Conservation (phyloP, 768 basidiomycete genomes). For the Tylopilus subfusipes region DNA sequence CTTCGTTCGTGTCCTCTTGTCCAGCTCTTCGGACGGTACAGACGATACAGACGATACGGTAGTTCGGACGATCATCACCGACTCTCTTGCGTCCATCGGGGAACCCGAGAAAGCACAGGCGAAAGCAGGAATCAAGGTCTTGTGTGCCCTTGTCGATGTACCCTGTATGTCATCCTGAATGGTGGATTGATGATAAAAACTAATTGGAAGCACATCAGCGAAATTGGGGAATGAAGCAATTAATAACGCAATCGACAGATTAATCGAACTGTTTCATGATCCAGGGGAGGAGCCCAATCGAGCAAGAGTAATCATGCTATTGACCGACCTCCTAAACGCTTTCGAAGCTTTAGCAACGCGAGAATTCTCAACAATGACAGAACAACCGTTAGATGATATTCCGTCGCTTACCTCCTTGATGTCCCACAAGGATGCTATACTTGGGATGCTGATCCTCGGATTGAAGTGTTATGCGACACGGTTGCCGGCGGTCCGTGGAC, state of each 20-base stretch:
- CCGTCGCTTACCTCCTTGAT: slow-evolving; percentile 35
- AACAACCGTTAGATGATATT: slow-evolving; percentile 30
- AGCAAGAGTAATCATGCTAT: slow-evolving; percentile 58
- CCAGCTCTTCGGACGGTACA: slow-evolving; percentile 36
- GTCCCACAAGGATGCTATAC: slow-evolving; percentile 72
- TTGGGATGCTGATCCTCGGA: slow-evolving; percentile 61
- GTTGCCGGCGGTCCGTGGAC: slow-evolving; percentile 58
- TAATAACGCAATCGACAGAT: slow-evolving; percentile 65
- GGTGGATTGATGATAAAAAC: neutral
- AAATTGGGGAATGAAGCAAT: slow-evolving; percentile 66
- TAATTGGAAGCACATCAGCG: slow-evolving; percentile 40
- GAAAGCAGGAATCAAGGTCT: slow-evolving; percentile 77
- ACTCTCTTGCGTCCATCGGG: slow-evolving; percentile 73
- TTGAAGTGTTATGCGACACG: slow-evolving; percentile 50
- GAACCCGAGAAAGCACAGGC: slow-evolving; percentile 96
- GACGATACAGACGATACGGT: slow-evolving; percentile 48
- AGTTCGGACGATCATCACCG: slow-evolving; percentile 70
- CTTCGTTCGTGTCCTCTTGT: slow-evolving; percentile 73
- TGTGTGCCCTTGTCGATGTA: slow-evolving; percentile 73
- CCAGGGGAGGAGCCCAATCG: slow-evolving; percentile 68
- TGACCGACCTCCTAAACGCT: slow-evolving; percentile 62
- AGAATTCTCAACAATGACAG: neutral
- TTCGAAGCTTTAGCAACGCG: slow-evolving; percentile 6
- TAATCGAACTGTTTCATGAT: slow-evolving; percentile 71
- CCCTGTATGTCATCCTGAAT: slow-evolving; percentile 54